phyloP scores from a whole-genome alignment of 2,329 filamentous ascomycete genomes.

The Teratosphaeria gauchensis region DNA sequence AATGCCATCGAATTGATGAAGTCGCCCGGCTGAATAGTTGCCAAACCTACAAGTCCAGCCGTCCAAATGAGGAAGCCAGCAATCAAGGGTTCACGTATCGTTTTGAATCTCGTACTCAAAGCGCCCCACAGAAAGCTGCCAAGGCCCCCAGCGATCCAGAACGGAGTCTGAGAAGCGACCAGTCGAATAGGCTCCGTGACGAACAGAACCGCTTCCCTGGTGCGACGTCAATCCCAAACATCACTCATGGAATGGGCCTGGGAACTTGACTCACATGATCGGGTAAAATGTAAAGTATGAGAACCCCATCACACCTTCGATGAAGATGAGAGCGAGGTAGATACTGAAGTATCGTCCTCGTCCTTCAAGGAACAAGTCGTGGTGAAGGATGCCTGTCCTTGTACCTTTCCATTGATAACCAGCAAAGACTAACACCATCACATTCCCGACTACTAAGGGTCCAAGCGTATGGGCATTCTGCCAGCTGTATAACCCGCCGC shows the following conservation, averaged over 20 bases:
- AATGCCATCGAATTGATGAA: conserved; percentile 9
- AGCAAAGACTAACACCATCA: conserved; percentile 23
- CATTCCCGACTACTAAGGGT: conserved; percentile 23
- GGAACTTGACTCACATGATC: conserved; percentile 5
- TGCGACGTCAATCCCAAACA: neutral
- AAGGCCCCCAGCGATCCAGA: conserved; percentile 7
- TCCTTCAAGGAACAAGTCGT: conserved; percentile 9
- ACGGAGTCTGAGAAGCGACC: conserved; percentile 4
- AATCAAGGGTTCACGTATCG: conserved; percentile 7
- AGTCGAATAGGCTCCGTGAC: conserved; percentile 2
- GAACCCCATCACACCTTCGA: conserved; percentile 12
- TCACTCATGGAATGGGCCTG: neutral
- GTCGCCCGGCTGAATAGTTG: conserved; percentile 10
- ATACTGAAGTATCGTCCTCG: conserved; percentile 6
- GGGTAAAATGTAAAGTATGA: conserved; percentile 10
- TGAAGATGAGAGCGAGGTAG: conserved; percentile 9
- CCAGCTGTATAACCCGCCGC: conserved; percentile 26
- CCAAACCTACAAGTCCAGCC: conserved; percentile 7
- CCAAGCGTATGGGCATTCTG: conserved; percentile 23
- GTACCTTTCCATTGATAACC: conserved; percentile 12
- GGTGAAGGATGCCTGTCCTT: conserved; percentile 9
- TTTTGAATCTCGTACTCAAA: conserved; percentile 5
- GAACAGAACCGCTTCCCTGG: neutral
- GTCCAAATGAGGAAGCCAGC: conserved; percentile 10
- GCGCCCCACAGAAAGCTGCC: conserved; percentile 6